Percentiles rank a stretch among this genome's conserved stretches.
These are phyloP conservation scores for Paraurostyla sp. DNA, from an alignment of 73 alveolate genomes.

Conservation along the genomic window DNA sequence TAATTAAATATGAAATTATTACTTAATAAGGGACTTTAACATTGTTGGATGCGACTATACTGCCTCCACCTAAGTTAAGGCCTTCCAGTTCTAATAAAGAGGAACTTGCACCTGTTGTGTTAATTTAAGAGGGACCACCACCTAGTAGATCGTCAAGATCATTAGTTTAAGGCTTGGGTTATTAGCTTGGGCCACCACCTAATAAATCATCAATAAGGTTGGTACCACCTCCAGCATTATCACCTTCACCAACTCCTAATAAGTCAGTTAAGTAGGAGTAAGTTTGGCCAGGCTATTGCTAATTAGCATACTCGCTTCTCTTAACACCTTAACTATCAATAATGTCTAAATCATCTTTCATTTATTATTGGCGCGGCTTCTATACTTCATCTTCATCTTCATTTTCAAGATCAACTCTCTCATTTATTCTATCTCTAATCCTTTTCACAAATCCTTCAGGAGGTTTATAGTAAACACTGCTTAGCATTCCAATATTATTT, in stretches of 20 bases:
- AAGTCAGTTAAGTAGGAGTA: constrained; percentile 4
- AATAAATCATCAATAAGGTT: constrained; percentile 46
- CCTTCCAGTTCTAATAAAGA: no score
- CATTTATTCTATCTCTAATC: constrained; percentile 88
- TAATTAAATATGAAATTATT: neutral
- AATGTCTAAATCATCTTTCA: constrained; percentile 46
- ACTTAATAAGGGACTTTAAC: constrained; percentile 27
- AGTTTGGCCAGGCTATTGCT: constrained; percentile 9
- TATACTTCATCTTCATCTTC: constrained; percentile 54
- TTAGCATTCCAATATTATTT: constrained; percentile 93
- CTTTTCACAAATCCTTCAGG: constrained; percentile 96
- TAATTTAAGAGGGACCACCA: constrained; percentile 31
- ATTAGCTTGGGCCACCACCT: neutral
- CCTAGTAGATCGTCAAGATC: constrained; percentile 53
- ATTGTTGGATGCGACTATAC: neutral
- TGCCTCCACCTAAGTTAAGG: neutral
- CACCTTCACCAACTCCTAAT: constrained; percentile 42
- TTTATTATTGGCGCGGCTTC: no score
- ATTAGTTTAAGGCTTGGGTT: neutral
- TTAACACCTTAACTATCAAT: constrained; percentile 48
- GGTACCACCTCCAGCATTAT: constrained; percentile 74
- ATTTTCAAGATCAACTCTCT: constrained; percentile 79
- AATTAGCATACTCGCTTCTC: constrained; percentile 46
- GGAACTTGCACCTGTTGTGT: neutral
- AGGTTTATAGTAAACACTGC: constrained; percentile 96